Evolutionary conservation across 169 alveolate species (phyloP).

Genomic region (Plasmodium inui): DNA sequence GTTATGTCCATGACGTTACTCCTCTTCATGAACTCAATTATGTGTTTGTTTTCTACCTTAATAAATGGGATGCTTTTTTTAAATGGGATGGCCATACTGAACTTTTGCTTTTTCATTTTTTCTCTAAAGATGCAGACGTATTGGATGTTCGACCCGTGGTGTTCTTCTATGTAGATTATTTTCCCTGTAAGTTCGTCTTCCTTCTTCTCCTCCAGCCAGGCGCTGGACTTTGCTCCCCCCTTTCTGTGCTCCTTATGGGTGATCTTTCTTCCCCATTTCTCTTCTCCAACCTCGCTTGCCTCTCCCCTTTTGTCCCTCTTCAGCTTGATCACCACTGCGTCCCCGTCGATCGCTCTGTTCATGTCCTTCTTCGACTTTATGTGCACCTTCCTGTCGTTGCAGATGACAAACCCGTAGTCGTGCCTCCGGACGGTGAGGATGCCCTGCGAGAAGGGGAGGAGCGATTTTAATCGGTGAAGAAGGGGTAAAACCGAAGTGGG

Average conservation of each 20-base stretch:
- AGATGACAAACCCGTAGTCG: conserved; percentile 41
- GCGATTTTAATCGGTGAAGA: background rate
- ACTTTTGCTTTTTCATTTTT: conserved; percentile 15
- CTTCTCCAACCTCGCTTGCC: background rate
- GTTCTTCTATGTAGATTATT: conserved; percentile 67
- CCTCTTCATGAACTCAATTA: conserved; percentile 39
- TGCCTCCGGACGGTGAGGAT: conserved; percentile 19
- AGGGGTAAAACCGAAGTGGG: background rate
- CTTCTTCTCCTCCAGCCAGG: background rate
- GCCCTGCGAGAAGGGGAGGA: conserved; percentile 17
- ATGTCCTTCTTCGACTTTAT: conserved; percentile 72
- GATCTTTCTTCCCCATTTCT: background rate
- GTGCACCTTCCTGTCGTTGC: conserved; percentile 21
- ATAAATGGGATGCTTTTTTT: conserved; percentile 66
- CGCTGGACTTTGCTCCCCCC: background rate
- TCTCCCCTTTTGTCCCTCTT: background rate
- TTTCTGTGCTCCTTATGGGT: background rate
- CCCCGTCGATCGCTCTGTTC: conserved; percentile 94
- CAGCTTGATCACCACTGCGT: conserved; percentile 91
- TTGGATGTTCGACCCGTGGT: conserved; percentile 36
- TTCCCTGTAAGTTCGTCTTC: conserved; percentile 16
- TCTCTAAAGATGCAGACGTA: conserved; percentile 61
- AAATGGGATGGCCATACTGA: conserved; percentile 55
- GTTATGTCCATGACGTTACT: conserved; percentile 24
- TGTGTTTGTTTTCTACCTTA: conserved; percentile 26